Percentiles rank a stretch among this genome's conserved stretches.
Conservation (phyloP, 1,284 basidiomycete species). For the Paramarasmius palmivorus region DNA sequence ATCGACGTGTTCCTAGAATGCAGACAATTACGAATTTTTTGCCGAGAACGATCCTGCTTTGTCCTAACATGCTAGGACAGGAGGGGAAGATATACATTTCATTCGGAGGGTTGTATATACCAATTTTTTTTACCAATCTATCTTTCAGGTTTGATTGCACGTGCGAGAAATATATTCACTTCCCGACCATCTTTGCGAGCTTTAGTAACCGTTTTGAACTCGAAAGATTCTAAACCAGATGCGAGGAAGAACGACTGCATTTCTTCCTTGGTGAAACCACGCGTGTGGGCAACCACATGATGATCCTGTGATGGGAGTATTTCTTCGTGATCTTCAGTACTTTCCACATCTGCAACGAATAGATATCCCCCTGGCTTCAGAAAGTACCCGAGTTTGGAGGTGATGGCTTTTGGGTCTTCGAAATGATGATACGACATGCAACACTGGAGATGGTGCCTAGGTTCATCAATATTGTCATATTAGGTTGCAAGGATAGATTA, state of each 20-base stretch:
- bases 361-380: slow-evolving; percentile 64
- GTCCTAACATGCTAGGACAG: too few species aligned
- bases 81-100: too few species aligned
- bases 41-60: neutral
- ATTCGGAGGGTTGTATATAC: too few species aligned
- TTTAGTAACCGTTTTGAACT: slow-evolving; percentile 11
- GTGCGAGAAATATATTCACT: slow-evolving; percentile 23
- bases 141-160: slow-evolving; percentile 15
- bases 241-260: slow-evolving; percentile 12
- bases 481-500: slow-evolving; percentile 21
- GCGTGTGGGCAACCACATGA: slow-evolving; percentile 17
- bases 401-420: slow-evolving; percentile 39
- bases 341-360: slow-evolving; percentile 55
- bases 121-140: neutral
- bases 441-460: slow-evolving; percentile 43
- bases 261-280: slow-evolving; percentile 14
- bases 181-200: slow-evolving; percentile 16
- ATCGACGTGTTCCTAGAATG: slow-evolving; percentile 33
- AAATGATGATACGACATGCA: slow-evolving; percentile 72
- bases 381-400: slow-evolving; percentile 50
- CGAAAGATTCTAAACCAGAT: slow-evolving; percentile 14
- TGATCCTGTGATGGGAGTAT: slow-evolving; percentile 18
- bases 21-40: slow-evolving; percentile 30
- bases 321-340: slow-evolving; percentile 24
- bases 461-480: neutral